Evolutionary conservation across 768 basidiomycete species (phyloP).

Genomic region (Ramaria rubella): DNA sequence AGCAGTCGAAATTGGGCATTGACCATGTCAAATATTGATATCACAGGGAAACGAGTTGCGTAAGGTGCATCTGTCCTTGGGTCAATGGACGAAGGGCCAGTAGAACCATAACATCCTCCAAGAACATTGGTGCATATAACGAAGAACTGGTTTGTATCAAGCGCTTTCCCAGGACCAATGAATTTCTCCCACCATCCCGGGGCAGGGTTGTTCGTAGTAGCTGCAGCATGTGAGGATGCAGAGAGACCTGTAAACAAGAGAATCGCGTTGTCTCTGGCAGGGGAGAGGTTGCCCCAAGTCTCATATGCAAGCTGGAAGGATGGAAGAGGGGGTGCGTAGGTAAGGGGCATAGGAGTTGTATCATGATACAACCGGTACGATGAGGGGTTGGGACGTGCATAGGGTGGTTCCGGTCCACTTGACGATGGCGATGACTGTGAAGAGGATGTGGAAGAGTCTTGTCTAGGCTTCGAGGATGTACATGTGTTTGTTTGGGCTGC

Average conservation of each 20-base stretch:
- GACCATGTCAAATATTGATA: slow-evolving; percentile 97
- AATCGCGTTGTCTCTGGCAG: slow-evolving; percentile 77
- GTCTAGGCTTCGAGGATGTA: slow-evolving; percentile 11
- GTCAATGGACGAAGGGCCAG: slow-evolving; percentile 84
- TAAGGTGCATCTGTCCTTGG: slow-evolving; percentile 63
- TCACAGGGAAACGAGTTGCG: slow-evolving; percentile 84
- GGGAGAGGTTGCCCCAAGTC: slow-evolving; percentile 90
- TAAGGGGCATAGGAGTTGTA: slow-evolving; percentile 52
- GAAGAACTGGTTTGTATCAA: slow-evolving; percentile 91
- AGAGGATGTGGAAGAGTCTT: neutral
- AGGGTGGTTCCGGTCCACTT: slow-evolving; percentile 71
- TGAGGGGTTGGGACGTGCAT: slow-evolving; percentile 69
- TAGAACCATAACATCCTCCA: slow-evolving; percentile 96
- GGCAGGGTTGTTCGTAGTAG: slow-evolving; percentile 65
- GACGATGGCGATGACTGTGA: slow-evolving; percentile 28
- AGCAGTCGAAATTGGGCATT: slow-evolving; percentile 84
- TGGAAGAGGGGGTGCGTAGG: slow-evolving; percentile 50
- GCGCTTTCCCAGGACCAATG: slow-evolving; percentile 88
- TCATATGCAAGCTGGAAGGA: slow-evolving; percentile 91
- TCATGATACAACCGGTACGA: slow-evolving; percentile 70
- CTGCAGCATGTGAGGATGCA: slow-evolving; percentile 91
- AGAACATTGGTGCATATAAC: slow-evolving; percentile 95
- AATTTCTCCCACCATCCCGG: slow-evolving; percentile 99
- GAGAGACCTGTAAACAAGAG: slow-evolving; percentile 94
- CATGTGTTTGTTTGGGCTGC: slow-evolving; percentile 20